Percentiles rank a stretch among this genome's conserved stretches.
Conservation (phyloP, 768 basidiomycete species). For the Phylloporus sp. region DNA sequence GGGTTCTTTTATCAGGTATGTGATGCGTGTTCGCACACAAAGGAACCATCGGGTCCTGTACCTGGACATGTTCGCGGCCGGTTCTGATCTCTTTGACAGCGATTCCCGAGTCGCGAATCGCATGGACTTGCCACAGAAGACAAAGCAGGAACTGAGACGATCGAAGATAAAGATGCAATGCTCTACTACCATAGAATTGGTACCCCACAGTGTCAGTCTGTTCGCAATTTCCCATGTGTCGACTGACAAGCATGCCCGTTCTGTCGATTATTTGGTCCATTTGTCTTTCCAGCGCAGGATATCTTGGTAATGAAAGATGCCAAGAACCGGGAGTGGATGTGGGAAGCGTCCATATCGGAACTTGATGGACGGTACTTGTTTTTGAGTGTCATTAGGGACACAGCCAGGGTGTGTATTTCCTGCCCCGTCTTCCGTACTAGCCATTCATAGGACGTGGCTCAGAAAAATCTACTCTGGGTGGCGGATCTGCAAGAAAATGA, state of each 20-base stretch:
- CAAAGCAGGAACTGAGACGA: slow-evolving; percentile 53
- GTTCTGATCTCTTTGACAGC: slow-evolving; percentile 27
- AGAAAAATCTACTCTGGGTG: slow-evolving; percentile 77
- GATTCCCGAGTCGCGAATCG: slow-evolving; percentile 51
- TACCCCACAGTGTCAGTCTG: slow-evolving; percentile 56
- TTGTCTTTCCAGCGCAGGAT: slow-evolving; percentile 50
- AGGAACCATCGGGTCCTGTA: not conserved
- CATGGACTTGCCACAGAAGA: slow-evolving; percentile 46
- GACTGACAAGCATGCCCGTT: slow-evolving; percentile 3
- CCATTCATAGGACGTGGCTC: not conserved
- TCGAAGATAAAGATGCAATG: slow-evolving; percentile 62
- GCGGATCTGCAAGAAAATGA: slow-evolving; percentile 55
- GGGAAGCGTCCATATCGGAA: slow-evolving; percentile 49
- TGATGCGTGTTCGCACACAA: not conserved
- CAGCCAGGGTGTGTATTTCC: slow-evolving; percentile 46
- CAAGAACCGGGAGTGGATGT: slow-evolving; percentile 63
- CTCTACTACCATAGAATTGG: slow-evolving; percentile 73
- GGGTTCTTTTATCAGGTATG: slow-evolving; percentile 80
- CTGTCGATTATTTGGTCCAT: not conserved
- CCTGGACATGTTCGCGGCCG: not conserved
- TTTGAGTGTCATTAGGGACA: slow-evolving; percentile 53
- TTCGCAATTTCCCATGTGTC: not conserved
- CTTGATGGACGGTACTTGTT: slow-evolving; percentile 61
- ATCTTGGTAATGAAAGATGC: slow-evolving; percentile 61
- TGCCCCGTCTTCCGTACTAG: not conserved